These are phyloP conservation scores for Oenanthe sinensis DNA, from an alignment of 129 eudicot species.

Conservation along the genomic window DNA sequence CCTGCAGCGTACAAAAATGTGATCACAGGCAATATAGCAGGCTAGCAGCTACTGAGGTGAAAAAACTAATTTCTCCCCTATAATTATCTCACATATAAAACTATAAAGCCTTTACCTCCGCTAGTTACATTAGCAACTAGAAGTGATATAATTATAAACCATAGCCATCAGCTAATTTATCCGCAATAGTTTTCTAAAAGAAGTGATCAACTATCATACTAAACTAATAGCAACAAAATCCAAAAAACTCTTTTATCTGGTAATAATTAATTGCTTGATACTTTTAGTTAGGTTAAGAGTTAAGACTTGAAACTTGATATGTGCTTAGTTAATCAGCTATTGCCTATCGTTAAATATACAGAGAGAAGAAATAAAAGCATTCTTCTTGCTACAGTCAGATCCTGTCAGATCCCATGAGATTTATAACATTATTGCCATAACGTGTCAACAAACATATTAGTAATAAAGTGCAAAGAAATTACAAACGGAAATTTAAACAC, in stretches of 20 bases:
- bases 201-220: not conserved
- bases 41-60: not conserved
- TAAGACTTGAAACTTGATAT: not conserved
- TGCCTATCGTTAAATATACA: not conserved
- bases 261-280: not conserved
- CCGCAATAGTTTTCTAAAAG: not conserved
- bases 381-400: not conserved
- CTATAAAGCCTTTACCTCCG: not conserved
- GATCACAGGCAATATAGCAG: not conserved
- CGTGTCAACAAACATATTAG: not conserved
- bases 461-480: not conserved
- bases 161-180: not conserved
- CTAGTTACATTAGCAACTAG: not conserved
- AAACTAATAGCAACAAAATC: not conserved
- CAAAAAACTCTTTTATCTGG: not conserved
- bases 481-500: not conserved
- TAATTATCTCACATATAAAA: not conserved
- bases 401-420: not conserved
- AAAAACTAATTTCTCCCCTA: not conserved
- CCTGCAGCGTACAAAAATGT: slow-evolving; percentile 17
- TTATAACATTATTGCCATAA: not conserved
- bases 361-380: not conserved
- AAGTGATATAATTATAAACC: not conserved
- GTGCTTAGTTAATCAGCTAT: too few species aligned
- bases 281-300: not conserved